Evolutionary conservation across 805 yeast species (phyloP).

Genomic region (Wickerhamomyces rabaulensis): DNA sequence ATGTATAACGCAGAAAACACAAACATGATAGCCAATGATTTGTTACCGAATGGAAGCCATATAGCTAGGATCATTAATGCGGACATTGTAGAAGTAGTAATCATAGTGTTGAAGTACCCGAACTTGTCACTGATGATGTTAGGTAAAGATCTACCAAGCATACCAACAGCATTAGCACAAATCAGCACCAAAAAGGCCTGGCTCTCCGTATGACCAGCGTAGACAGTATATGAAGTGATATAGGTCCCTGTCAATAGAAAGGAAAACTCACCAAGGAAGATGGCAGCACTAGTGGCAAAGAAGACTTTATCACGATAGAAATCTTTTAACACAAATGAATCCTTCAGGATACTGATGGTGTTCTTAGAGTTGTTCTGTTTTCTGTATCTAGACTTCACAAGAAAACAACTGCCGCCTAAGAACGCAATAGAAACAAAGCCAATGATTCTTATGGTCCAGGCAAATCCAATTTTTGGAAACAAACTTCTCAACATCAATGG

Average conservation of each 20-base stretch:
- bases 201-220: conserved; percentile 41
- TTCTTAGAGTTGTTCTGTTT: conserved; percentile 1
- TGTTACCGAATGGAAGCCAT: conserved; percentile 65
- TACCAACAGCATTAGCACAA: conserved; percentile 36
- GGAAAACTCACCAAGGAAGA: conserved; percentile 39
- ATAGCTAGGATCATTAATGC: conserved; percentile 43
- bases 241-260: conserved; percentile 48
- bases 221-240: conserved; percentile 51
- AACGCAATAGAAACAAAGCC: conserved; percentile 27
- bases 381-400: conserved; percentile 33
- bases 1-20: conserved; percentile 53
- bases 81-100: conserved; percentile 40
- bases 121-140: conserved; percentile 47
- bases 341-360: not conserved
- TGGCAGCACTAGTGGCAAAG: conserved; percentile 8
- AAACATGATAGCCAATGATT: conserved; percentile 35
- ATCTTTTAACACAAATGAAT: conserved; percentile 12
- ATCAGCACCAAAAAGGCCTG: conserved; percentile 33
- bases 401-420: conserved; percentile 26
- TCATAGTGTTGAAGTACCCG: conserved; percentile 57
- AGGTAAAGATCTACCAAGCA: conserved; percentile 50
- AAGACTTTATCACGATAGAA: conserved; percentile 11
- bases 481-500: conserved; percentile 47
- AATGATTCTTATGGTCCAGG: conserved; percentile 54
- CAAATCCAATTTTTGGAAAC: conserved; percentile 46